Conservation (phyloP, 2,329 filamentous ascomycete species). For the Fonsecaea erecta region DNA sequence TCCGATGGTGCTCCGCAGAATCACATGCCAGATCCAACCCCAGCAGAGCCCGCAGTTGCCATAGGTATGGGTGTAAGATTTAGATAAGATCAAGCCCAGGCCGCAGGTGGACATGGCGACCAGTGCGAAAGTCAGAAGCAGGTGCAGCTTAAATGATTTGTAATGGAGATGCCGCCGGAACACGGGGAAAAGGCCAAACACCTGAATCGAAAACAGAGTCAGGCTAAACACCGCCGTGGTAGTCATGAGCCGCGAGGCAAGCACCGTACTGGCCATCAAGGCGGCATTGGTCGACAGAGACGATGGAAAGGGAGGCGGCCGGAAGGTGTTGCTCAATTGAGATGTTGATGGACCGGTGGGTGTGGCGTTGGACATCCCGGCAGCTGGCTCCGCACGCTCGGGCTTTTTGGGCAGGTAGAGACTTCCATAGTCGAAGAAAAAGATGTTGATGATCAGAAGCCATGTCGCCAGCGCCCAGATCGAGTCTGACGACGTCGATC, state of each 20-base stretch:
- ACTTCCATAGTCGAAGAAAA: constrained; percentile 95
- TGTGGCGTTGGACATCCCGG: constrained; percentile 18
- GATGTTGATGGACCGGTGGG: constrained; percentile 17
- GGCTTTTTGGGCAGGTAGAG: constrained; percentile 27
- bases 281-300: constrained; percentile 91
- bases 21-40: constrained; percentile 55
- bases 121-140: constrained; percentile 73
- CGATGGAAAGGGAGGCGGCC: constrained; percentile 56
- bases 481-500: constrained; percentile 87
- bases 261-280: constrained; percentile 92
- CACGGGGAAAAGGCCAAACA: constrained; percentile 97
- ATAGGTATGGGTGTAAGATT: constrained; percentile 48
- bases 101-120: constrained; percentile 80
- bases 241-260: constrained; percentile 84
- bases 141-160: constrained; percentile 79
- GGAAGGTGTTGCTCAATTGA: constrained; percentile 20
- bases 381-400: constrained; percentile 7
- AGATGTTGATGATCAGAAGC: constrained; percentile 92
- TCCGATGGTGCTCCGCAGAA: constrained; percentile 66
- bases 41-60: constrained; percentile 51
- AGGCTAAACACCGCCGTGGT: constrained; percentile 95
- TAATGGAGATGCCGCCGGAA: constrained; percentile 87
- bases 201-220: constrained; percentile 94
- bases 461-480: constrained; percentile 98
- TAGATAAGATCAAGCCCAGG: constrained; percentile 65